Evolutionary conservation across 2,329 filamentous ascomycete genomes (phyloP).

Genomic region (Neocucurbitaria cava): DNA sequence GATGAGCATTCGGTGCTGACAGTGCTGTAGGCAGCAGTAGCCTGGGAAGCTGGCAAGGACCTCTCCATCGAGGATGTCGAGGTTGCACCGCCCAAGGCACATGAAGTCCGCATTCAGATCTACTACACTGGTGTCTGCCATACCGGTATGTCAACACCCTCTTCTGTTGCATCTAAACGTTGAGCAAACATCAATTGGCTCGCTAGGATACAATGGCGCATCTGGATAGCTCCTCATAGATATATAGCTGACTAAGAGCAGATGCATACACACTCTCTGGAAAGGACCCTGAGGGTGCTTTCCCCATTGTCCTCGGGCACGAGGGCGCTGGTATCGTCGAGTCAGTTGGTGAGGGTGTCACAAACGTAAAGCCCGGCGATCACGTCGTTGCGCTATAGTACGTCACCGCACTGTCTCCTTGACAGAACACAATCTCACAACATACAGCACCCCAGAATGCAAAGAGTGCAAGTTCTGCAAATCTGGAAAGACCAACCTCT

Average conservation of each 20-base stretch:
- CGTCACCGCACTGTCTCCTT: slow-evolving; percentile 10
- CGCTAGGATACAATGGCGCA: neutral
- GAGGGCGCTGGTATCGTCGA: slow-evolving; percentile 54
- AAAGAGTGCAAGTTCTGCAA: slow-evolving; percentile 99
- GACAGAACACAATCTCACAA: slow-evolving; percentile 24
- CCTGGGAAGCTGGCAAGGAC: slow-evolving; percentile 94
- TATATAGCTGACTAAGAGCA: slow-evolving; percentile 7
- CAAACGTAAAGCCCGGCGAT: slow-evolving; percentile 91
- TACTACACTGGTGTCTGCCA: slow-evolving; percentile 99
- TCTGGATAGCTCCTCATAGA: neutral
- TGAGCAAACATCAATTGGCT: neutral
- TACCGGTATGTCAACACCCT: slow-evolving; percentile 70
- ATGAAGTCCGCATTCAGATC: slow-evolving; percentile 97
- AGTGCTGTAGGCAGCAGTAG: slow-evolving; percentile 76
- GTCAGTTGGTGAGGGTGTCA: slow-evolving; percentile 86
- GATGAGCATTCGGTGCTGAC: slow-evolving; percentile 22
- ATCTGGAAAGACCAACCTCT: slow-evolving; percentile 98
- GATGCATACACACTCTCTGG: slow-evolving; percentile 72
- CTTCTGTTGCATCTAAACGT: neutral
- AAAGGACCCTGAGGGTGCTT: slow-evolving; percentile 85
- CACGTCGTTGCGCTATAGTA: slow-evolving; percentile 67
- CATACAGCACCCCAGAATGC: slow-evolving; percentile 87
- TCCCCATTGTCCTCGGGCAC: slow-evolving; percentile 53
- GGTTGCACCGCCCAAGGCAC: slow-evolving; percentile 84
- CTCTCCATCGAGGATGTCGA: slow-evolving; percentile 91